Percentiles rank a stretch among this genome's conserved stretches.
These are phyloP conservation scores for Leccinellum rugosiceps DNA, from an alignment of 768 basidiomycete species.

Conservation along the genomic window DNA sequence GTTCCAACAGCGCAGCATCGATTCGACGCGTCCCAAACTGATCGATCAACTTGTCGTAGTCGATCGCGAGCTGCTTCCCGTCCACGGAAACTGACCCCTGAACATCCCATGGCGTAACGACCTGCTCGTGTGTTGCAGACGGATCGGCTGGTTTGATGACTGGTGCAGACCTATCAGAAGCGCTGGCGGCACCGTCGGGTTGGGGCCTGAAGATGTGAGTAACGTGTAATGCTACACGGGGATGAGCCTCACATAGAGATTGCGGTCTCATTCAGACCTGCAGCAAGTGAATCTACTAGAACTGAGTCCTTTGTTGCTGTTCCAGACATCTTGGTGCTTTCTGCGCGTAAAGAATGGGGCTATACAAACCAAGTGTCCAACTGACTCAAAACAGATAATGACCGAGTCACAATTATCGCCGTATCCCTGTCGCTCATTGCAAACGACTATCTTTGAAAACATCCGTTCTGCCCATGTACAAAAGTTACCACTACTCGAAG, in stretches of 20 bases:
- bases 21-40: conserved; percentile 91
- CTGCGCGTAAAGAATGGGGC: background rate
- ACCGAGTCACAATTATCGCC: conserved; percentile 3
- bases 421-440: background rate
- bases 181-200: conserved; percentile 1
- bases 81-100: conserved; percentile 85
- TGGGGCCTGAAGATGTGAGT: conserved; percentile 13
- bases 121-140: conserved; percentile 51
- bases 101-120: conserved; percentile 98
- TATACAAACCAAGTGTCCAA: background rate
- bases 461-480: background rate
- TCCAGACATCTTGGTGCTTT: conserved; percentile 16
- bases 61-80: conserved; percentile 89
- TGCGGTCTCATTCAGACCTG: conserved; percentile 22
- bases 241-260: conserved; percentile 31
- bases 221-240: background rate
- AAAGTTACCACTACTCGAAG: background rate
- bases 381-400: background rate
- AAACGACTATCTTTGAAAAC: background rate
- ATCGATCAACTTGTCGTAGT: conserved; percentile 92
- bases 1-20: conserved; percentile 69
- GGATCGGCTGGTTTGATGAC: conserved; percentile 31
- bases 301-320: conserved; percentile 24
- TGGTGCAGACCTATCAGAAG: conserved; percentile 20
- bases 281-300: conserved; percentile 27